Base-by-base conservation (phyloP, 345 rosid genomes). In the Angophora floribunda region DNA sequence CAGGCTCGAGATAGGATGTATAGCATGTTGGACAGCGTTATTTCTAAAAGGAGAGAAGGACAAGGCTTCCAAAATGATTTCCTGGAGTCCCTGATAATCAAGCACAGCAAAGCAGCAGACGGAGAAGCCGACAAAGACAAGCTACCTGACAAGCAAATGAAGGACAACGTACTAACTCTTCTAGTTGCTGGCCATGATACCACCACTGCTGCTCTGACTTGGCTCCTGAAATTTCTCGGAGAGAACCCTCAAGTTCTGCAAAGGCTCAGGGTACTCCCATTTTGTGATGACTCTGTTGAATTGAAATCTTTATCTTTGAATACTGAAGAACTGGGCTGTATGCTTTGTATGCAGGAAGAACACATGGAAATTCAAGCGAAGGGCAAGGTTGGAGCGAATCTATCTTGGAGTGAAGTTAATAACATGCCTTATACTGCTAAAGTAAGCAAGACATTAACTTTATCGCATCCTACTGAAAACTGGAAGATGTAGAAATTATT, bases 131-230 rank as follows among this genome's bases (percentile, higher is more conserved):
- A 85, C 53, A 94, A 89, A 87, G 87, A 93, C n/a, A 94, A 94
- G 90, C 93, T 95, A 84, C 92, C 95, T 0, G 96, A 94, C 84
- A 61, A 87, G 57, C 95, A 93, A 84, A 67, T 95, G 88, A 95
- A 95, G 89, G 95, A 93, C 91, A 93, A 94, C 52, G 85, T 94
- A 53, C 87, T 94, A 30, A 94, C 97, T 86, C 92, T 95, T 50
- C 92, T 94, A 24, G 92, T 95, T 87, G 96, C 96, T 52, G 97
- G 97, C 9, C 97, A 94, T 87, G 94, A 95, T 59, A 95, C 97
- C 85, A 95, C 95, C 9, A 93, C 95, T 32, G 93, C 95, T 80
- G 96, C 93, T 86, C 91, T 95, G 79, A 94, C 97, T 26, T 94
- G 96, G 95, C 88, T 94, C 90, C 63, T 92, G 88, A 93, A 94